Percentiles rank a stretch among this genome's conserved stretches.
These are phyloP conservation scores for Tuber aestivum DNA, from an alignment of 495 filamentous ascomycete genomes.

Conservation along the genomic window DNA sequence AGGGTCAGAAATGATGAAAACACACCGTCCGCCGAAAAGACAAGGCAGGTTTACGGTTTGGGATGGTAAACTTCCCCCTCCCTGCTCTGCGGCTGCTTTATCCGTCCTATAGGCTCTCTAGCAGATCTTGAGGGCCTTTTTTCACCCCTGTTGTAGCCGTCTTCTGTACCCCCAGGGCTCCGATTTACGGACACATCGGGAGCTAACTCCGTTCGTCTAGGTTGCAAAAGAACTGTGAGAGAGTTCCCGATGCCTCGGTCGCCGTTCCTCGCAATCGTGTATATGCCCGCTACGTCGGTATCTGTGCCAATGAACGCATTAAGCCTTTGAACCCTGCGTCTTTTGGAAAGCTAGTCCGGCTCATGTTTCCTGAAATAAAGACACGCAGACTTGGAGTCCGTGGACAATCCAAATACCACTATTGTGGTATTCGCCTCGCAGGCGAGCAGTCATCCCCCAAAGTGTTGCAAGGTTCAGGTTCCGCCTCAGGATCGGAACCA, in stretches of 20 bases:
- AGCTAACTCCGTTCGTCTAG: slow-evolving; percentile 48
- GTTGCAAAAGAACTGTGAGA: slow-evolving; percentile 75
- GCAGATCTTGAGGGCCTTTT: not conserved
- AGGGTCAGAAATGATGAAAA: slow-evolving; percentile 63
- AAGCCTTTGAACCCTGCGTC: slow-evolving; percentile 91
- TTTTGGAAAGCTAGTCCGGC: slow-evolving; percentile 92
- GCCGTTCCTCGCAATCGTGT: slow-evolving; percentile 85
- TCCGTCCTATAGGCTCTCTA: not conserved
- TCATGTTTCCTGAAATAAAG: slow-evolving; percentile 90
- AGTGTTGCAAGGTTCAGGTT: slow-evolving; percentile 43
- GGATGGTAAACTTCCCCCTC: slow-evolving; percentile 64
- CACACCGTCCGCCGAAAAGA: slow-evolving; percentile 75
- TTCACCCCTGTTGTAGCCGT: not conserved
- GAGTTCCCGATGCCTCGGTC: slow-evolving; percentile 54
- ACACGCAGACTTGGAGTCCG: slow-evolving; percentile 86
- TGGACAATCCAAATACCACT: slow-evolving; percentile 98
- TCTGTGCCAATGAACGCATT: slow-evolving; percentile 86
- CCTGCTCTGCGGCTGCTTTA: not conserved
- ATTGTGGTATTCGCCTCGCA: slow-evolving; percentile 48
- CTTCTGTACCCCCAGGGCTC: not conserved
- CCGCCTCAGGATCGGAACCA: slow-evolving; percentile 44
- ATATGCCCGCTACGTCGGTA: slow-evolving; percentile 84
- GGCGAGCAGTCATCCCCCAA: slow-evolving; percentile 44
- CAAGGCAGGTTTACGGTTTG: slow-evolving; percentile 96
- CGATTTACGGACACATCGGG: not conserved